phyloP scores from a whole-genome alignment of 2,329 filamentous ascomycete genomes.

The Dactylonectria macrodidyma region DNA sequence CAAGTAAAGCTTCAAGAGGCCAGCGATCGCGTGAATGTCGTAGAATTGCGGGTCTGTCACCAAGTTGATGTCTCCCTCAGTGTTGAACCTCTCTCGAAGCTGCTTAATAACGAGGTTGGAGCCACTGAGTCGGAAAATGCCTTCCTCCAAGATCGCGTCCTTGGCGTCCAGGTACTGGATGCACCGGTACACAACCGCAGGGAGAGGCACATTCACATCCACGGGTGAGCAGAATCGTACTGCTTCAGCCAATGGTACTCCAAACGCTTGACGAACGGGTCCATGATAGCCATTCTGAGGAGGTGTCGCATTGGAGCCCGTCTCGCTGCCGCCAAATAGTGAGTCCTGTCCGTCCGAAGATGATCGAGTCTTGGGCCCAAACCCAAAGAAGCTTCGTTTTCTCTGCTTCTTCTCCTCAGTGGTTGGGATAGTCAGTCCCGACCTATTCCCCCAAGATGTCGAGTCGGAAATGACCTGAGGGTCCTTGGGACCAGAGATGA shows the following conservation, averaged over 20 bases:
- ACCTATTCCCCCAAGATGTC: slow-evolving; percentile 88
- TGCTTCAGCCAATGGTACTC: slow-evolving; percentile 87
- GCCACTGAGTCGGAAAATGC: slow-evolving; percentile 97
- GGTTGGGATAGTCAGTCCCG: slow-evolving; percentile 64
- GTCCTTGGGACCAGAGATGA: slow-evolving; percentile 90
- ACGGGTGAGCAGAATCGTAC: slow-evolving; percentile 83
- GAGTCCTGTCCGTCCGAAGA: slow-evolving; percentile 73
- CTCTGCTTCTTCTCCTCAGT: slow-evolving; percentile 83
- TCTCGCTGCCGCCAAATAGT: slow-evolving; percentile 65
- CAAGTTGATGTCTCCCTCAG: slow-evolving; percentile 91
- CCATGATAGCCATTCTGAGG: slow-evolving; percentile 62
- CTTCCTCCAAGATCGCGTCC: slow-evolving; percentile 87
- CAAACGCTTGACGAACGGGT: slow-evolving; percentile 82
- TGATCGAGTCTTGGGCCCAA: slow-evolving; percentile 72
- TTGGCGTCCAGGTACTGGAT: slow-evolving; percentile 92
- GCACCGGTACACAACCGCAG: slow-evolving; percentile 94
- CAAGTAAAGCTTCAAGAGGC: slow-evolving; percentile 92
- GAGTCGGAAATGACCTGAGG: slow-evolving; percentile 86
- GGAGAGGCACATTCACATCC: slow-evolving; percentile 82
- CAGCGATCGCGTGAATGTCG: slow-evolving; percentile 96
- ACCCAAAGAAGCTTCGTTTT: slow-evolving; percentile 84
- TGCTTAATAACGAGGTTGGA: slow-evolving; percentile 95
- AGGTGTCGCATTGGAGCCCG: slow-evolving; percentile 61
- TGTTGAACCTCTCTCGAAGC: slow-evolving; percentile 93
- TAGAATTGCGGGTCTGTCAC: slow-evolving; percentile 87